Evolutionary conservation across 495 filamentous ascomycete species (phyloP).

Genomic region (Neurospora sp.): DNA sequence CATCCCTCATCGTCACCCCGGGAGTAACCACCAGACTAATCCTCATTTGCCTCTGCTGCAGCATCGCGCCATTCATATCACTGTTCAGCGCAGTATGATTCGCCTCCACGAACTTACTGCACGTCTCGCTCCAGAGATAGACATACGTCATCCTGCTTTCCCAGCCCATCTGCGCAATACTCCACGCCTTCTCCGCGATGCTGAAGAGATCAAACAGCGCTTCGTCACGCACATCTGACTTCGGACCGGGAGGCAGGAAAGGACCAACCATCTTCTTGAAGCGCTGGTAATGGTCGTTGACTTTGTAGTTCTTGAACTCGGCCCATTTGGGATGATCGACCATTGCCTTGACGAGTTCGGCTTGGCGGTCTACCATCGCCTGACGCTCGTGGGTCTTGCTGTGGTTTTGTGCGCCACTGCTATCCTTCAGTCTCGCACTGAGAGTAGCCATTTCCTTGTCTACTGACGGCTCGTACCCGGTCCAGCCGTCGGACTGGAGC

Average conservation of each 20-base stretch:
- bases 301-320: constrained; percentile 10
- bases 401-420: too few species aligned
- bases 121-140: constrained; percentile 20
- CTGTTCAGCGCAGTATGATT: constrained; percentile 9
- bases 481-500: constrained; percentile 15
- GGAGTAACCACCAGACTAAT: constrained; percentile 24
- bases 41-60: constrained; percentile 12
- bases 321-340: not conserved
- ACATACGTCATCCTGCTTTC: constrained; percentile 18
- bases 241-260: not conserved
- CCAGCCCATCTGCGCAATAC: constrained; percentile 20
- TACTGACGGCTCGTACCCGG: constrained; percentile 5
- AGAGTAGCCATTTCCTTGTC: constrained; percentile 8
- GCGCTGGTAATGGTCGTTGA: constrained; percentile 14
- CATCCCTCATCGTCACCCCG: constrained; percentile 18
- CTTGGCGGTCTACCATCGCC: constrained; percentile 14
- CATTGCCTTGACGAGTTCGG: constrained; percentile 10
- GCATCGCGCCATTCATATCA: not conserved
- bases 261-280: constrained; percentile 15
- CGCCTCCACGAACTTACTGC: constrained; percentile 17
- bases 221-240: not conserved
- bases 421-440: too few species aligned
- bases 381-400: constrained; percentile 17
- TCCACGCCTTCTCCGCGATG: constrained; percentile 17
- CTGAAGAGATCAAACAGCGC: constrained; percentile 20